Base-by-base conservation (phyloP, 2,329 filamentous ascomycete genomes). In the Bisporella sp. region DNA sequence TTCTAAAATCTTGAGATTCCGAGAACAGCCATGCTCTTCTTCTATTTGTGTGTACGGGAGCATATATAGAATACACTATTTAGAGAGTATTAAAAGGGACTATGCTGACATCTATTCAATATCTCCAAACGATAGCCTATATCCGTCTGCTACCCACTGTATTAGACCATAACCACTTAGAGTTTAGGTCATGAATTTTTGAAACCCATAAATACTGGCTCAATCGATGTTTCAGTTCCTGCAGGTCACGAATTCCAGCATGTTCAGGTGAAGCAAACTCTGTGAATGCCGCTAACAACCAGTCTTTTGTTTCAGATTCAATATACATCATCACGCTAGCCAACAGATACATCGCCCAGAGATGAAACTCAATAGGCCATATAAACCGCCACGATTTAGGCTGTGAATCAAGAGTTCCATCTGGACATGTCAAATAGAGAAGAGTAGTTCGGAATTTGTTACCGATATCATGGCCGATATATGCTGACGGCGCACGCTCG, bases 131-230 rank as follows among this genome's bases (percentile, higher is more conserved):
- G 21, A 21, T 21, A 21, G 21, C 2, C 21, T 21, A 21, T 21
- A 21, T 21, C 21, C 21, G 21, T 21, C 21, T 21, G 21, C 21
- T 21, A 21, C 21, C 21, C 21, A 21, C 21, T 37, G 35, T 37
- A 8, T 43, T 29, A 44, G 30, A 48, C 47, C 47, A 48, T 31
- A 48, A 33, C 37, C 40, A 48, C 30, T 48, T 9, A 32, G 29
- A 48, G 28, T 8, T 48, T 13, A 6, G 11, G 13, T 48, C 47
- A 44, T 48, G 47, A 29, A 48, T 42, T 21, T 39, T 48, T 39
- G 37, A 9, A 4, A 48, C 31, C 47, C 47, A 48, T 13, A 48
- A 44, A 43, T 28, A 43, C 21, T 28, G 9, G 28, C 41, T 43
- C 28, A 43, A 43, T 8, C 21, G 28, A 29, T 8, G 21, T 28